phyloP scores from a whole-genome alignment of 805 yeast genomes.

The Ogataea saltuana region DNA sequence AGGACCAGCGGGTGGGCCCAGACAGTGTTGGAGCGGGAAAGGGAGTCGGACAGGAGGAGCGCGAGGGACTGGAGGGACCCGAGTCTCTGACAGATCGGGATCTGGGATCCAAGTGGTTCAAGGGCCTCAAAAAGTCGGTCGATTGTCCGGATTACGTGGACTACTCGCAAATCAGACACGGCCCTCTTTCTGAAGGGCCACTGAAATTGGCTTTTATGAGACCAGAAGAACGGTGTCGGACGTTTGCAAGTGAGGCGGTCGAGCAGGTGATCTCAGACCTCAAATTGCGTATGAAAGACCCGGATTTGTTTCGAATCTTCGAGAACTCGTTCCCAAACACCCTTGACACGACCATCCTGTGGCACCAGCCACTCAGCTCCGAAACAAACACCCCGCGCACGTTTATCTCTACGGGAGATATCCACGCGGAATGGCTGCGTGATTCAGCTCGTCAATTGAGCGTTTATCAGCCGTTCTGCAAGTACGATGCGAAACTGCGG shows the following conservation, averaged over 20 bases:
- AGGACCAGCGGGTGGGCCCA: conserved; percentile 5
- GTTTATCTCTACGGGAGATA: conserved; percentile 88
- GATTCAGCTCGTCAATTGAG: conserved; percentile 84
- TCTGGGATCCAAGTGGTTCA: conserved; percentile 22
- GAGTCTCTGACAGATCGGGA: conserved; percentile 3
- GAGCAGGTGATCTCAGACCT: conserved; percentile 60
- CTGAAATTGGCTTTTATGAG: conserved; percentile 69
- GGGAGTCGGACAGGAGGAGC: neutral
- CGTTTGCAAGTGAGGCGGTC: conserved; percentile 62
- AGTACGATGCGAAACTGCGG: conserved; percentile 49
- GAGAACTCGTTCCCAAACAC: conserved; percentile 89
- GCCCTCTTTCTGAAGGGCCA: conserved; percentile 59
- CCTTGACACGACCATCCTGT: conserved; percentile 79
- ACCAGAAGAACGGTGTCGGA: conserved; percentile 71
- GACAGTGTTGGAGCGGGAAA: neutral
- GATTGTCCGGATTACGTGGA: conserved; percentile 63
- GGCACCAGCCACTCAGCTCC: conserved; percentile 47
- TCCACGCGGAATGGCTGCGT: conserved; percentile 90
- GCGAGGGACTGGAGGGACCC: neutral
- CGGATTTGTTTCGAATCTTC: conserved; percentile 70
- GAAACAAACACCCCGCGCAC: conserved; percentile 48
- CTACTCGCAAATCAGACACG: conserved; percentile 55
- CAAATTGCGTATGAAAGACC: conserved; percentile 49
- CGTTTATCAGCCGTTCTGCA: conserved; percentile 65
- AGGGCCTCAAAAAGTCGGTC: conserved; percentile 17